Evolutionary conservation across 2,329 filamentous ascomycete species (phyloP).

Genomic region (Paraphoma sp.): DNA sequence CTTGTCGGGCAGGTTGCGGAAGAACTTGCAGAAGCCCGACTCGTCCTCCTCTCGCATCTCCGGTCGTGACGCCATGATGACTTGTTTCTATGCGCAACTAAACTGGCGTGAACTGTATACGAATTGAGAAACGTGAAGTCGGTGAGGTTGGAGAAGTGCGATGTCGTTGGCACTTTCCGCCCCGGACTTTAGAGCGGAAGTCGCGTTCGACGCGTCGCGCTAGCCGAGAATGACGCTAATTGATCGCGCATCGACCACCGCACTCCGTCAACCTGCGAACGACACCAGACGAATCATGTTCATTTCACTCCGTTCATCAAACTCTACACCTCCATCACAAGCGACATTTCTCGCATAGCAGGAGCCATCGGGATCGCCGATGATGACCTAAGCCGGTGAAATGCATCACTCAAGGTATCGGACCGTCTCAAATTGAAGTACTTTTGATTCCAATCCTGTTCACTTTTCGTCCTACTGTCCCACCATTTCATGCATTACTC

Average conservation of each 20-base stretch:
- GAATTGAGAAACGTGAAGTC: not conserved
- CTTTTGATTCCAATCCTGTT: too few species aligned
- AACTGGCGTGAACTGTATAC: not conserved
- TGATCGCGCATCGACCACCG: not conserved
- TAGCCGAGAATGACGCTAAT: not conserved
- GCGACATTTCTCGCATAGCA: too few species aligned
- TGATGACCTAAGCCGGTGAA: too few species aligned
- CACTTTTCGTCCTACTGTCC: too few species aligned
- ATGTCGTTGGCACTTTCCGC: not conserved
- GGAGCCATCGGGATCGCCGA: too few species aligned
- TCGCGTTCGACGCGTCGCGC: not conserved
- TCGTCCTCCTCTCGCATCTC: constrained; percentile 86
- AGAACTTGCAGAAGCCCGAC: constrained; percentile 94
- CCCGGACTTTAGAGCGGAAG: not conserved
- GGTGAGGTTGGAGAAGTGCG: not conserved
- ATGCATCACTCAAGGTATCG: too few species aligned
- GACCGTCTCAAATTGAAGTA: too few species aligned
- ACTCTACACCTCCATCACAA: too few species aligned
- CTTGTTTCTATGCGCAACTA: not conserved
- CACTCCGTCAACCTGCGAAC: not conserved
- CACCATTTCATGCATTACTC: not conserved
- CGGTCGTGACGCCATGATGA: constrained; percentile 60
- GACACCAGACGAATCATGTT: too few species aligned
- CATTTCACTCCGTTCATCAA: too few species aligned
- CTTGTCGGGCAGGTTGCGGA: constrained; percentile 79